phyloP scores from a whole-genome alignment of 2,329 filamentous ascomycete species.

The Fusarium xylarioides region DNA sequence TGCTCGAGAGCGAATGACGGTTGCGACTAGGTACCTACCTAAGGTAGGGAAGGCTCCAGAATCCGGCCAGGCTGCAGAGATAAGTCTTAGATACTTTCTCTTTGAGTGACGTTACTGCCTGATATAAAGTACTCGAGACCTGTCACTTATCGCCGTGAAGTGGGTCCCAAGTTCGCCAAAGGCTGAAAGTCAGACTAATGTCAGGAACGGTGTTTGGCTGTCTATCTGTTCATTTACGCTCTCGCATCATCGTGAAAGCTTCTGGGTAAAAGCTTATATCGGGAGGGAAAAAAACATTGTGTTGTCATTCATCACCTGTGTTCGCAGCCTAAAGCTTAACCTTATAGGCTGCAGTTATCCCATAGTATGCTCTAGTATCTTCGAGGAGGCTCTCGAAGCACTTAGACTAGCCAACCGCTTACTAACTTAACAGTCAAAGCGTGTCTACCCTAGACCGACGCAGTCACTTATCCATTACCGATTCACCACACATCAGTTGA shows the following conservation, averaged over 20 bases:
- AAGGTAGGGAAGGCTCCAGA: constrained; percentile 52
- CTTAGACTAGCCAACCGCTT: background rate
- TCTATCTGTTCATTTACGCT: background rate
- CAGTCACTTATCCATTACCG: constrained; percentile 27
- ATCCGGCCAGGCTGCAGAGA: constrained; percentile 38
- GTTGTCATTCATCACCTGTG: too few species aligned
- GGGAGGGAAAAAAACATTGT: too few species aligned
- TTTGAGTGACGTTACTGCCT: too few species aligned
- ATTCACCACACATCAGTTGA: constrained; percentile 29
- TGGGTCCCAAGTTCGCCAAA: constrained; percentile 15
- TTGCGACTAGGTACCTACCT: constrained; percentile 9
- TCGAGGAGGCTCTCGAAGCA: constrained; percentile 22
- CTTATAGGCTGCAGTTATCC: too few species aligned
- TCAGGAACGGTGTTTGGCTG: constrained; percentile 14
- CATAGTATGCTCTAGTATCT: constrained; percentile 1
- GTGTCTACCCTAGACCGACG: constrained; percentile 8
- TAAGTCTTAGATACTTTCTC: too few species aligned
- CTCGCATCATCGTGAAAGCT: background rate
- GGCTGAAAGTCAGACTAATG: constrained; percentile 22
- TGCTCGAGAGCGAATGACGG: constrained; percentile 43
- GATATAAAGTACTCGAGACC: constrained; percentile 31
- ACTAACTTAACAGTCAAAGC: background rate
- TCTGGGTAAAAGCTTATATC: too few species aligned
- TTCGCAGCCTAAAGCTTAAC: too few species aligned
- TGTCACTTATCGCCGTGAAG: constrained; percentile 16